Evolutionary conservation across 2,329 filamentous ascomycete genomes (phyloP), one percentile per base, ranked within the genome.

Genomic region (Botryotinia calthae): DNA sequence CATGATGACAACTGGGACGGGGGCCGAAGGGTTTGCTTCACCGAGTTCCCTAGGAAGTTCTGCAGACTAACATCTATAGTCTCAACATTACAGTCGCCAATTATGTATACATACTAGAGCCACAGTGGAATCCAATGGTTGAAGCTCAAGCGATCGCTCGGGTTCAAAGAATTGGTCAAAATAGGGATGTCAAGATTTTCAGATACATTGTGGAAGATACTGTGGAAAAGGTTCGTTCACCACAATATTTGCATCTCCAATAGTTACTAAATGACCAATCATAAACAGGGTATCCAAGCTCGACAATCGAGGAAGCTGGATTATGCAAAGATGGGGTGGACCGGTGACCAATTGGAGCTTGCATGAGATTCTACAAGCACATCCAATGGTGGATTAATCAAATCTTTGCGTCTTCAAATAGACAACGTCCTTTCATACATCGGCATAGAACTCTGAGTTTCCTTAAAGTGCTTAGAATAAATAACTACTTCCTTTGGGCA

Each of bases 1-100:
- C 1, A 82, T 88, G 25, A 87, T 88, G 85, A 87, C 72, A 18
- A 76, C 73, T 34, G 75, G 75, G 5, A 75, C 72, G 25, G 70
- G 75, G 25, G 74, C 75, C 1, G 72, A 74, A 67, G 76, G 75
- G 74, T 76, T 69, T 73, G 72, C 34, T 31, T 63, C 16, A 85
- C 0, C 85, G 25, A 40, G 4, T 22, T 18, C 46, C 46, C 58
- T 28, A 44, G 25, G 44, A 34, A 25, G 42, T 18, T 25, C 31
- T 2, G 42, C 44, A 9, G 10, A 37, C 40, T 54, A 54, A 59
- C 25, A 40, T 63, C 22, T 59, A 70, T 5, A 73, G 74, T 18
- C 61, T 75, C 6, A 76, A 76, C 22, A 74, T 77, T 31, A 75
- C 78, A 65, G 74, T 77, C 4, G 79, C 79, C 18, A 78, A 74